Conservation (phyloP, 108 stramenopile species). For the Nannochloropsis oceanica region DNA sequence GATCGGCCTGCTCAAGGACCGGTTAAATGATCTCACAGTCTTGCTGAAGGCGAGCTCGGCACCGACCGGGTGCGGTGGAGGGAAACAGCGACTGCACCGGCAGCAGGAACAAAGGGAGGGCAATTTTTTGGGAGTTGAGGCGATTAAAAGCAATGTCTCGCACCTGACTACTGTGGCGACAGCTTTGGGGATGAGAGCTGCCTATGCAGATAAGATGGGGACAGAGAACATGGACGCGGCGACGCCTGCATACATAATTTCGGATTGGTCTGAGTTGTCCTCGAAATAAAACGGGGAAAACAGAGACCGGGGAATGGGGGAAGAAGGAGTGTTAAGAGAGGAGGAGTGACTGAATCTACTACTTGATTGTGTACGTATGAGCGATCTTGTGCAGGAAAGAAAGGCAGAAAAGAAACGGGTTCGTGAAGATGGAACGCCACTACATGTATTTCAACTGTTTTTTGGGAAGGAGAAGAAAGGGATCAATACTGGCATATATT, state of each 20-base stretch:
- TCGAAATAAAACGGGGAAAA: not conserved
- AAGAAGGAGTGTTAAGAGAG: too few species aligned
- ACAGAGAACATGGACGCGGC: not conserved
- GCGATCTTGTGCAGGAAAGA: too few species aligned
- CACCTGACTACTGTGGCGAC: not conserved
- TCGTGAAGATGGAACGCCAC: too few species aligned
- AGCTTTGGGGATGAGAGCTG: not conserved
- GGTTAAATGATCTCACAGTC: not conserved
- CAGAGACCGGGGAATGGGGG: too few species aligned
- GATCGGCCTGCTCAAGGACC: not conserved
- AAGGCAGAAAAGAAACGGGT: too few species aligned
- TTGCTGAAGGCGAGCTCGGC: not conserved
- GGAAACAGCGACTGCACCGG: too few species aligned
- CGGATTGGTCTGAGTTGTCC: not conserved
- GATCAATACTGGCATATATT: too few species aligned
- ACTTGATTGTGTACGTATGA: too few species aligned
- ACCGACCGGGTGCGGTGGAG: too few species aligned
- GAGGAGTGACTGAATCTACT: too few species aligned
- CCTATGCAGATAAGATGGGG: not conserved
- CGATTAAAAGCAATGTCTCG: not conserved
- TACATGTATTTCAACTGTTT: too few species aligned
- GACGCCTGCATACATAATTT: not conserved
- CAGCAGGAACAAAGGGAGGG: not conserved
- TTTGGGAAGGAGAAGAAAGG: too few species aligned
- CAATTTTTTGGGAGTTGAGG: not conserved